Percentiles rank a stretch among this genome's conserved stretches.
Evolutionary conservation across 75 land plant genomes (phyloP).

Genomic region (Sequoia sempervirens): DNA sequence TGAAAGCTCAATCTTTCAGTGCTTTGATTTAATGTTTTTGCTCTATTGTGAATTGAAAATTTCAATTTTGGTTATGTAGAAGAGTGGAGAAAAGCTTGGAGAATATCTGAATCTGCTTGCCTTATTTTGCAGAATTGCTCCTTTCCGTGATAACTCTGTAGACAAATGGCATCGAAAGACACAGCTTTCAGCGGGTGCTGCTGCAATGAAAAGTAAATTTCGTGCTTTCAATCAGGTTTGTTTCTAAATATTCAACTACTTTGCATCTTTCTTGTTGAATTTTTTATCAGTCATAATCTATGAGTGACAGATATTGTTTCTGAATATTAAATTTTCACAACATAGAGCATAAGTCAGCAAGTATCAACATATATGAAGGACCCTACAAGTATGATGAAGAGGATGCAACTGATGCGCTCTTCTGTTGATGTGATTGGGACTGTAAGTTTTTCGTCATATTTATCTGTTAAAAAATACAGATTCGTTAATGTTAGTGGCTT

Average conservation of each 20-base stretch:
- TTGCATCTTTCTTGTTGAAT: neutral
- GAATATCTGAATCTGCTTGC: no score
- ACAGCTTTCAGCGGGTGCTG: slow-evolving; percentile 86
- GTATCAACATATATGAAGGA: slow-evolving; percentile 84
- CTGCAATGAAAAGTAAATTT: slow-evolving; percentile 71
- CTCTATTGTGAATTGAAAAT: no score
- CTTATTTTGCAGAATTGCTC: no score
- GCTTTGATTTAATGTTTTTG: no score
- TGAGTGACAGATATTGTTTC: neutral
- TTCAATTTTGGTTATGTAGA: no score
- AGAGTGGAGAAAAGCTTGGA: no score
- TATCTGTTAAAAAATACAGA: neutral
- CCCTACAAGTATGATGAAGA: slow-evolving; percentile 70
- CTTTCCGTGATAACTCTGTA: no score
- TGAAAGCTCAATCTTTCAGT: no score
- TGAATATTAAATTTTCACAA: neutral
- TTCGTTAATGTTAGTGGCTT: neutral
- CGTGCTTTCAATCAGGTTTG: slow-evolving; percentile 96
- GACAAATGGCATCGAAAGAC: slow-evolving; percentile 47
- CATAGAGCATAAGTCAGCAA: slow-evolving; percentile 87
- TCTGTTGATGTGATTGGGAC: slow-evolving; percentile 44
- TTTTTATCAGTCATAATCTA: neutral
- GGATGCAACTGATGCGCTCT: slow-evolving; percentile 65
- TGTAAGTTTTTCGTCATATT: slow-evolving; percentile 28
- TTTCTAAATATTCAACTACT: neutral